Percentiles rank a stretch among this genome's conserved stretches.
Conservation (phyloP, 306 rosid genomes). For the Casuarina cunninghamiana region DNA sequence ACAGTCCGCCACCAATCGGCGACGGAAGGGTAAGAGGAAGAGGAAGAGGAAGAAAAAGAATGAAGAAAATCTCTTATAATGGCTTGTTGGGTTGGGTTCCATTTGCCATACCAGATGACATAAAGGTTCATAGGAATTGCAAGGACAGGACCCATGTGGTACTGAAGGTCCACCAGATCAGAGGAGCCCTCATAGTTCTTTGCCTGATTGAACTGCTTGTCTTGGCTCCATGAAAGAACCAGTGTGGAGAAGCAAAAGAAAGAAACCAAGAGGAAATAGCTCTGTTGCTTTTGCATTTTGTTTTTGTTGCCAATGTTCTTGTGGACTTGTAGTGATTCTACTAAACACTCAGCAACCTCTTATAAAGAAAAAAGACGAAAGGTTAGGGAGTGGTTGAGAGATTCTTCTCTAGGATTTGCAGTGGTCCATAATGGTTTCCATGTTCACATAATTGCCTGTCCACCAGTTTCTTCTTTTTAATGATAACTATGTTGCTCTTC, state of each 20-base stretch:
- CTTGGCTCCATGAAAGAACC: constrained; percentile 38
- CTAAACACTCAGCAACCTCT: constrained; percentile 9
- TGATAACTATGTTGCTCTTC: constrained; percentile 13
- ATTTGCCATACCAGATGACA: constrained; percentile 57
- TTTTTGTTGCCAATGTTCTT: neutral
- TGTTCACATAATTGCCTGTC: constrained; percentile 27
- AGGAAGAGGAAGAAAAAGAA: constrained; percentile 42
- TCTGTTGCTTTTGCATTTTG: constrained; percentile 24
- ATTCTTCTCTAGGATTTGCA: constrained; percentile 10
- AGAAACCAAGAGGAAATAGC: constrained; percentile 16
- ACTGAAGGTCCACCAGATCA: constrained; percentile 46
- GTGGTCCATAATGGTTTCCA: constrained; percentile 29
- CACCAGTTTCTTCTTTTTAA: constrained; percentile 27
- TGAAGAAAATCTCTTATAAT: constrained; percentile 47
- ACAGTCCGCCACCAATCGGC: constrained; percentile 55
- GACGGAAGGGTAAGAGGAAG: constrained; percentile 41
- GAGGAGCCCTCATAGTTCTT: constrained; percentile 56
- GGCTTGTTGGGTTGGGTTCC: constrained; percentile 47
- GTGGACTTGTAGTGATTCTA: neutral
- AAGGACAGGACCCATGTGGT: constrained; percentile 69
- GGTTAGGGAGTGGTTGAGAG: constrained; percentile 24
- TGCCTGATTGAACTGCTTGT: constrained; percentile 38
- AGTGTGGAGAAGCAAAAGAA: constrained; percentile 10
- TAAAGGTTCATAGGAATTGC: constrained; percentile 50
- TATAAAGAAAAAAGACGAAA: constrained; percentile 13